Base-by-base conservation (phyloP, 202 grass and related monocot genomes). In the Panicum hallii region DNA sequence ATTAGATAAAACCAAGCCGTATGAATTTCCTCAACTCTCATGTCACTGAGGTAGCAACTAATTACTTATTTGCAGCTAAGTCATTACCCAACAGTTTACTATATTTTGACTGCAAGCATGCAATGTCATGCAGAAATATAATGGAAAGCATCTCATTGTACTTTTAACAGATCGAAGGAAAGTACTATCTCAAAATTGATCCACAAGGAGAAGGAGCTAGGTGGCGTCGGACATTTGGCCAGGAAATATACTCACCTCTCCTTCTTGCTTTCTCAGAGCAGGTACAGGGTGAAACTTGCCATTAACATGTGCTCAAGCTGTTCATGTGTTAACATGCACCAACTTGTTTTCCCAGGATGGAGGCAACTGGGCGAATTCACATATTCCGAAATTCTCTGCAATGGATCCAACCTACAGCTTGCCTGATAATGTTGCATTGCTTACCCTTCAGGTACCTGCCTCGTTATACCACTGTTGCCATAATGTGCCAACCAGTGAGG, bases 191-290 rank as follows among this genome's bases (percentile, higher is more conserved):
- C 30, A 95, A 79, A 95, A 84, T 95, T 84, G 95, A 98, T 84
- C 91, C 93, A 57, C 36, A 89, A 79, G 93, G 95, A 54, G 93
- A 94, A 72, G 95, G 95, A 65, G 81, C 93, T 74, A 95, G 79
- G 82, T 98, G 95, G 95, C 89, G 93, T 23, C 89, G 91, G 53
- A 92, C 88, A 72, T 95, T 95, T 92, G 93, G 93, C 68, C 95
- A 98, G 83, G 95, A 98, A 89, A 90, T 98, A 47, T 98, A 98
- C 86, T 98, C 93, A 52, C 95, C 95, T 85, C 93, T 98, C 74
- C 89, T 98, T 68, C 79, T 98, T 87, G 91, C 96, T 70, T 98
- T 98, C 84, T 86, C 96, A 76, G 88, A 92, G 78, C 86, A 92
- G 96, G 96, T 95, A 90, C 70, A 75, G 36, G 19, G 49, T 67